Conservation (phyloP, 2,329 filamentous ascomycete genomes). For the Ustulina deusta region DNA sequence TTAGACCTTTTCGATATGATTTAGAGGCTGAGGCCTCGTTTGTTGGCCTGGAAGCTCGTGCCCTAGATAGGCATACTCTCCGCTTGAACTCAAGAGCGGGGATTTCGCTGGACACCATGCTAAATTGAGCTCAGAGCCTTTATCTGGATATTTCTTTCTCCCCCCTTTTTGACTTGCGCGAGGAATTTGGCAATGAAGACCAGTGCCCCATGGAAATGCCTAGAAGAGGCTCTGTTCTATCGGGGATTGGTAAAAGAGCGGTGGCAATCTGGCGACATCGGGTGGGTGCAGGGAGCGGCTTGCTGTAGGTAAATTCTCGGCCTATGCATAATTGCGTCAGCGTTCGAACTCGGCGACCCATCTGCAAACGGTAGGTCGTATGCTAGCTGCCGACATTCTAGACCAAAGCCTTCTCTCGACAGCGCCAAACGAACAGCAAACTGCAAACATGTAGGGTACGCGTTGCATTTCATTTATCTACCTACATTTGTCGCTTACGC, state of each 20-base stretch:
- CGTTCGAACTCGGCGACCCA: conserved; percentile 29
- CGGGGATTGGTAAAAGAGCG: too few relatives aligned
- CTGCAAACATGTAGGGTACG: not conserved
- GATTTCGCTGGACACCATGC: not conserved
- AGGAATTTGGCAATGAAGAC: not conserved
- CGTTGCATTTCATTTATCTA: not conserved
- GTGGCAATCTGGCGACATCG: not conserved
- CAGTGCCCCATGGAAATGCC: not conserved
- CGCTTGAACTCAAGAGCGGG: not conserved
- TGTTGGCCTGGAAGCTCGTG: not conserved
- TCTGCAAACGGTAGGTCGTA: too few relatives aligned
- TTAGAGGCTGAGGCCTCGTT: not conserved
- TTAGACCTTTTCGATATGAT: too few relatives aligned
- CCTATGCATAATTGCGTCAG: conserved; percentile 42
- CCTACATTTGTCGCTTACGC: not conserved
- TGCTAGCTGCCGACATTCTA: conserved; percentile 9
- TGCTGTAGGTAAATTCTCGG: conserved; percentile 9
- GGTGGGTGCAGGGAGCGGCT: conserved; percentile 1
- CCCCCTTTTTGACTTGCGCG: not conserved
- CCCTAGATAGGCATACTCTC: not conserved
- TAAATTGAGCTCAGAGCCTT: not conserved
- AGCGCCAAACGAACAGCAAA: not conserved
- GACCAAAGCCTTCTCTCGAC: conserved; percentile 18
- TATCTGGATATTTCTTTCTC: not conserved
- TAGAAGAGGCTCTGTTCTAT: not conserved